Evolutionary conservation across 2,329 filamentous ascomycete species (phyloP).

Genomic region (Sclerotinia spermophila): DNA sequence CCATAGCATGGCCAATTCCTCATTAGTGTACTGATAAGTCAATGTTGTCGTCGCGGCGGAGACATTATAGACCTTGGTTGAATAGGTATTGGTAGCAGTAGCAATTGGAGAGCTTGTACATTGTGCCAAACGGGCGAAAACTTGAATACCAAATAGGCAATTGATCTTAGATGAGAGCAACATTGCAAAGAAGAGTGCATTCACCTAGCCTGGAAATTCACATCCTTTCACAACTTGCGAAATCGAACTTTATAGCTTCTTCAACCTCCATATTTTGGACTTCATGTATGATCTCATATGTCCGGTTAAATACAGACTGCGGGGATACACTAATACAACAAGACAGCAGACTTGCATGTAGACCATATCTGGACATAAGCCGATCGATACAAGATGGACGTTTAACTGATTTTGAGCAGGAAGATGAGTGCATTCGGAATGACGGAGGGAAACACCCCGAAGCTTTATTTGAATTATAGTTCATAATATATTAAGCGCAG

Average conservation of each 20-base stretch:
- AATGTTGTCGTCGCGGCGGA: conserved; percentile 44
- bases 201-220: not conserved
- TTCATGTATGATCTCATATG: conserved; percentile 4
- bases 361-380: conserved; percentile 4
- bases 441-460: conserved; percentile 15
- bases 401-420: not conserved
- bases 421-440: not conserved
- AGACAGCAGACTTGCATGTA: conserved; percentile 10
- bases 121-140: conserved; percentile 1
- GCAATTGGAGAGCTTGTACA: not conserved
- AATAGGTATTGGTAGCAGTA: conserved; percentile 20
- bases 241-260: conserved; percentile 16
- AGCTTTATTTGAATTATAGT: not conserved
- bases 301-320: conserved; percentile 14
- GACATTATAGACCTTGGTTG: conserved; percentile 38
- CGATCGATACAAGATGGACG: not conserved
- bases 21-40: conserved; percentile 45
- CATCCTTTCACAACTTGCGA: not conserved
- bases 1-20: conserved; percentile 45
- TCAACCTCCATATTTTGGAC: not conserved
- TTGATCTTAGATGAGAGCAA: conserved; percentile 13
- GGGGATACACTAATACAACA: no score
- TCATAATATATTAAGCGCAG: not conserved
- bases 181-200: conserved; percentile 1
- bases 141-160: conserved; percentile 7